Evolutionary conservation across 108 stramenopile genomes (phyloP).

Genomic region (Conticribra guillardii): DNA sequence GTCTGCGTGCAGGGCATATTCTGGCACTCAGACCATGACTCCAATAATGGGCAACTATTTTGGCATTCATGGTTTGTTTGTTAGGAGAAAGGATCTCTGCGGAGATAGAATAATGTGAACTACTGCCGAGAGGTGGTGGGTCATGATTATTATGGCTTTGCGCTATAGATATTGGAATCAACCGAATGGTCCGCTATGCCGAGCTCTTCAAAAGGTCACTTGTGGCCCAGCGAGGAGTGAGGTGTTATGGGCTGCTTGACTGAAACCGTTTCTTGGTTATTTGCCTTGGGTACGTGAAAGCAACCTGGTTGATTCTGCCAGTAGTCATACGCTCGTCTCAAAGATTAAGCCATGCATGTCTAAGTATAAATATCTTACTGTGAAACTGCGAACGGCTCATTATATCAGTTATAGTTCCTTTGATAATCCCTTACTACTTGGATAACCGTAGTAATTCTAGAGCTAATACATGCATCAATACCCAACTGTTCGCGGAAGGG

Average conservation of each 20-base stretch:
- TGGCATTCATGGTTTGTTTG: background rate
- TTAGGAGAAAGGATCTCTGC: conserved; percentile 3
- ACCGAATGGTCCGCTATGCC: background rate
- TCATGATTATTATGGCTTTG: background rate
- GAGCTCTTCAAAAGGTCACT: background rate
- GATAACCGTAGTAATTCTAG: conserved; percentile 99
- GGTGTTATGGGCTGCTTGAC: background rate
- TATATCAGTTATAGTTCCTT: conserved; percentile 99
- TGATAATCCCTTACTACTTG: conserved; percentile 98
- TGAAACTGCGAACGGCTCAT: conserved; percentile 97
- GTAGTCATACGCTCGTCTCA: conserved; percentile 99
- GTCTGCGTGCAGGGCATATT: background rate
- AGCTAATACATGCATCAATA: conserved; percentile 97
- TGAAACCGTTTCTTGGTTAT: conserved; percentile 8
- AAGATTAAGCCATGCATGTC: conserved; percentile 99
- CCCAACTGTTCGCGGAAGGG: conserved; percentile 79
- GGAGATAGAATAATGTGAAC: conserved; percentile 9
- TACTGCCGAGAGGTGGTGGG: background rate
- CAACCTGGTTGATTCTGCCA: conserved; percentile 99
- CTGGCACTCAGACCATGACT: background rate
- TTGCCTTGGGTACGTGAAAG: conserved; percentile 52
- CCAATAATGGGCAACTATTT: background rate
- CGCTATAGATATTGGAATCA: background rate
- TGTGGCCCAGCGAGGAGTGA: background rate
- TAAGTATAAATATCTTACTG: conserved; percentile 96